Percentiles rank a stretch among this genome's conserved stretches.
Conservation (phyloP, 192 early-diverging fungal genomes). For the Phycomyces blakesleeanus region DNA sequence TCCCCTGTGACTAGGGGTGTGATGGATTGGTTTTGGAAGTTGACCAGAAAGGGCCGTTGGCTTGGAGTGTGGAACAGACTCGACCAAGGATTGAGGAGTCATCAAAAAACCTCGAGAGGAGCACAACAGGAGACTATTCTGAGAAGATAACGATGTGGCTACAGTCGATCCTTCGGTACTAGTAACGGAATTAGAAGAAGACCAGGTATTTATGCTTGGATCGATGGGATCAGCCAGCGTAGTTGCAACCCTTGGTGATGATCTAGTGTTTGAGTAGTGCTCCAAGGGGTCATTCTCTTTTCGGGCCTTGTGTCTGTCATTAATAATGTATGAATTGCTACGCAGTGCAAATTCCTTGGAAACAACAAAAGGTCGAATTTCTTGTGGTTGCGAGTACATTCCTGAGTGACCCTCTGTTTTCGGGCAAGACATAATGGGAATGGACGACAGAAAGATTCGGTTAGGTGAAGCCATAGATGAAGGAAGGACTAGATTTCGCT, state of each 20-base stretch:
- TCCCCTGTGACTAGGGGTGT: background rate
- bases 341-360: background rate
- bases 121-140: background rate
- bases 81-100: background rate
- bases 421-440: background rate
- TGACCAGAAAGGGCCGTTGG: background rate
- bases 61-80: background rate
- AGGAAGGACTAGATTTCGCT: background rate
- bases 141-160: background rate
- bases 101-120: background rate
- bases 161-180: background rate
- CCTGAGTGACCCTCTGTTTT: background rate
- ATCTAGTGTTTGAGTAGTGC: no score
- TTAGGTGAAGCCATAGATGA: slow-evolving; percentile 5
- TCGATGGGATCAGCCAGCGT: background rate
- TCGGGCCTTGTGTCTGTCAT: no score
- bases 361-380: background rate
- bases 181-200: background rate
- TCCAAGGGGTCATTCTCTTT: no score
- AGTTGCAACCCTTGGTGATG: no score
- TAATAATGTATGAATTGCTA: background rate
- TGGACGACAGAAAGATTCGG: slow-evolving; percentile 7
- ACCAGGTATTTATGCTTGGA: background rate
- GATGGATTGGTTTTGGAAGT: background rate
- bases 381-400: background rate